Evolutionary conservation across 768 basidiomycete genomes (phyloP).

Genomic region (Leucocoprinus sp.): DNA sequence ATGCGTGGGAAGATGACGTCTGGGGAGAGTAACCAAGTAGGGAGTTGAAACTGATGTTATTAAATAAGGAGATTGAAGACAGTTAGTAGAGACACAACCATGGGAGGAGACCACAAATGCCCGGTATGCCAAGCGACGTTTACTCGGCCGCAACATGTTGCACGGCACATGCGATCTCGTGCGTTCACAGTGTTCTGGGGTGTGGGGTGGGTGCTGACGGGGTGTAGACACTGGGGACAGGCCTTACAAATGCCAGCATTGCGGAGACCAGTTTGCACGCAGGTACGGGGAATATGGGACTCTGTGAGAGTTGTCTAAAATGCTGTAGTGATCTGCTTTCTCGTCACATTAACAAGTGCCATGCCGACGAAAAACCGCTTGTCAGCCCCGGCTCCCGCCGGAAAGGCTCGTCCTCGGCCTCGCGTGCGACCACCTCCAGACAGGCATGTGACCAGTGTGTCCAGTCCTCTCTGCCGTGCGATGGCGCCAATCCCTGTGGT

Average conservation of each 20-base stretch:
- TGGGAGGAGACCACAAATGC: conserved; percentile 83
- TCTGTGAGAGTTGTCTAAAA: conserved; percentile 5
- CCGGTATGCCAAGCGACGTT: conserved; percentile 84
- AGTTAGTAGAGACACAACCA: conserved; percentile 19
- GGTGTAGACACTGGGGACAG: conserved; percentile 85
- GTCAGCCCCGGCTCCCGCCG: conserved; percentile 39
- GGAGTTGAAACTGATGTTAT: conserved; percentile 10
- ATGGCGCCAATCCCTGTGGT: conserved; percentile 77
- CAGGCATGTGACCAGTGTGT: conserved; percentile 85
- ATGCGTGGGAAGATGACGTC: conserved; percentile 11
- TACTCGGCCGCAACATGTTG: conserved; percentile 85
- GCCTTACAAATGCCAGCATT: conserved; percentile 82
- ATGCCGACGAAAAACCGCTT: conserved; percentile 61
- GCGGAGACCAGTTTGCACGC: conserved; percentile 85
- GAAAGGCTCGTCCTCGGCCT: conserved; percentile 58
- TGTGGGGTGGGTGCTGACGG: too few species aligned
- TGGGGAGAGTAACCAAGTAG: conserved; percentile 11
- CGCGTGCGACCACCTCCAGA: conserved; percentile 70
- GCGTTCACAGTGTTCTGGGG: too few species aligned
- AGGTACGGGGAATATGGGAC: too few species aligned
- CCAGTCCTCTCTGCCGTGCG: conserved; percentile 64
- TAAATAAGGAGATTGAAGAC: conserved; percentile 8
- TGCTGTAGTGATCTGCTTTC: conserved; percentile 70
- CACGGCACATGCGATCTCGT: conserved; percentile 88
- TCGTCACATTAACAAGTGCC: conserved; percentile 83